A percentile compares a stretch with the other conserved stretches of the same genome.
phyloP scores from a whole-genome alignment of 768 basidiomycete genomes.

The Serendipita sp. region DNA sequence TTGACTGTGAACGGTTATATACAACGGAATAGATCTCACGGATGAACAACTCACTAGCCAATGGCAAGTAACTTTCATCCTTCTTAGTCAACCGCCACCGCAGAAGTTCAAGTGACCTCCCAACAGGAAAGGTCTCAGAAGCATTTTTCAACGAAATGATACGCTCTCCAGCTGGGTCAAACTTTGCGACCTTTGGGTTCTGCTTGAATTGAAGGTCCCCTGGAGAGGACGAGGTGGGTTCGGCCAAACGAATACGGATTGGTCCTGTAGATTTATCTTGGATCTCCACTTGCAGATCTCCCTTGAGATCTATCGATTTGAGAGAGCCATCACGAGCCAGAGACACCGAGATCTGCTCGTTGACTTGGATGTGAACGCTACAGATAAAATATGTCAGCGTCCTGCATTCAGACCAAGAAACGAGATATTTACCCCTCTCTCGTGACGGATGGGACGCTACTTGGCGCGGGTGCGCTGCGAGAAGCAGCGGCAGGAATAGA shows the following conservation, averaged over 20 bases:
- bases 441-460: conserved; percentile 58
- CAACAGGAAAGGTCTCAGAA: conserved; percentile 70
- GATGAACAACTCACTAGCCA: conserved; percentile 53
- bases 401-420: not conserved
- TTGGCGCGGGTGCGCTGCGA: conserved; percentile 26
- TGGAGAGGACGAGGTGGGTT: conserved; percentile 38
- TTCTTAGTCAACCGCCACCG: conserved; percentile 86
- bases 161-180: conserved; percentile 48
- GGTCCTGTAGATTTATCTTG: conserved; percentile 58
- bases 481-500: conserved; percentile 35
- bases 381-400: not conserved
- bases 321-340: conserved; percentile 85
- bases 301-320: conserved; percentile 79
- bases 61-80: conserved; percentile 81
- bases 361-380: conserved; percentile 77
- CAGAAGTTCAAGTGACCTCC: conserved; percentile 71
- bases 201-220: conserved; percentile 87
- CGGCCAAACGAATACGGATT: conserved; percentile 46
- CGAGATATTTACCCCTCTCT: conserved; percentile 45
- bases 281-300: conserved; percentile 86
- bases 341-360: conserved; percentile 66
- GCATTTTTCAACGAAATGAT: conserved; percentile 74
- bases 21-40: not conserved
- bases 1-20: conserved; percentile 44
- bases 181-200: conserved; percentile 88